Evolutionary conservation across 1,284 basidiomycete species (phyloP), one percentile per base, ranked within the genome.

Genomic region (Ustilago bromivora): DNA sequence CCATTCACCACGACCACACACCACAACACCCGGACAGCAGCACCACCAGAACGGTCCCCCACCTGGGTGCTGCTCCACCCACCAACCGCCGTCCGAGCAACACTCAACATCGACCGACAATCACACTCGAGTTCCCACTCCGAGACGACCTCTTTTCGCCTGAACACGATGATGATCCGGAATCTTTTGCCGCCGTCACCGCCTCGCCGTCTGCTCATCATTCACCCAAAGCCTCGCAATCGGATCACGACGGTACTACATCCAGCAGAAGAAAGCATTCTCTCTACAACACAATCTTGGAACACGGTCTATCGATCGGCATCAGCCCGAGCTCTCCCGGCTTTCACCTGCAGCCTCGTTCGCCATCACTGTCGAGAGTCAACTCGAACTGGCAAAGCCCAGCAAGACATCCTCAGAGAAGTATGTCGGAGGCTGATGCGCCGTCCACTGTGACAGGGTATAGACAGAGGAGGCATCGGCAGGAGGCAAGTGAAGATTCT

Each of bases 261-360:
- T 13, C 23, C 31, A 28, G 52, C 19, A 51, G 55, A 38, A 43
- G 68, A 12, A 57, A 59, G n/a, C 49, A 61, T 4, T 71, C 66
- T 51, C 41, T 80, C 47, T 81, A 81, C 71, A 65, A 72, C 23
- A 73, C 79, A 3, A 67, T 85, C 36, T 64, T 84, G 12, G 78
- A 82, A 53, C 81, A 84, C 32, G 84, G 84, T 5, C 65, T 85
- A 6, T 79, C 76, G 35, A 82, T 85, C 28, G 84, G 84, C 12
- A 67, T 85, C 40, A 79, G 78, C n/a, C 82, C 83, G 1, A 79
- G 77, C 57, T 84, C 82, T 35, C 84, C 84, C 1, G 84, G 84
- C 1, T 85, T 85, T 72, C 76, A 84, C 43, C 71, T 85, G 32
- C 71, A 78, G 55, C 69, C 79, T 13, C 72, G 76, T 38, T 71